A percentile compares a stretch with the other conserved stretches of the same genome.
Conservation (phyloP, 2,329 filamentous ascomycete genomes). For the Aspergillus neoniger region DNA sequence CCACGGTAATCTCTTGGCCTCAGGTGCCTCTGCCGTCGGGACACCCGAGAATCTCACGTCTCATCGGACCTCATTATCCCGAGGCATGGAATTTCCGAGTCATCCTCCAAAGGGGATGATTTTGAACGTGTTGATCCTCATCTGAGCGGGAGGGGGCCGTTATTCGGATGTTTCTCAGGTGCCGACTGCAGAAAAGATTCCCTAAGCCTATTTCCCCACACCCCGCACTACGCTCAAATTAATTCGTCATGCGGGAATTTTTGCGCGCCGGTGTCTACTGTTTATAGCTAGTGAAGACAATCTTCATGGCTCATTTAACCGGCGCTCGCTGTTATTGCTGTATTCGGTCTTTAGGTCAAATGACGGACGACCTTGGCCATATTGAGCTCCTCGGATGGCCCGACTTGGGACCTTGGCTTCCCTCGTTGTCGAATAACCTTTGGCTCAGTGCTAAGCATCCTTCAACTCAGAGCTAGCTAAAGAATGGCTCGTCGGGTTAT, state of each 20-base stretch:
- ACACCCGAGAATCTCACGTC: not conserved
- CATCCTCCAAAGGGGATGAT: not conserved
- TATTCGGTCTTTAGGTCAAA: not conserved
- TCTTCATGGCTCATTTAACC: not conserved
- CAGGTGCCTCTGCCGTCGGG: not conserved
- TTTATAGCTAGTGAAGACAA: not conserved
- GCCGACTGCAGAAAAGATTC: not conserved
- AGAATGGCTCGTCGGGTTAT: not conserved
- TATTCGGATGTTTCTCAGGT: not conserved
- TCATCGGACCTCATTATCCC: not conserved
- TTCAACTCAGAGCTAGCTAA: not conserved
- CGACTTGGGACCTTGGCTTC: not conserved
- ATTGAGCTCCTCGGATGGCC: not conserved
- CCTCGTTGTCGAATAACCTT: not conserved
- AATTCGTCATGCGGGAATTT: not conserved
- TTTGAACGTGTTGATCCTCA: not conserved
- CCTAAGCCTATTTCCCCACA: not conserved
- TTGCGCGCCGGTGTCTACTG: not conserved
- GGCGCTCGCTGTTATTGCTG: not conserved
- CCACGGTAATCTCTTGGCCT: not conserved
- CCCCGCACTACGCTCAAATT: not conserved
- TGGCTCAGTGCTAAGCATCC: not conserved
- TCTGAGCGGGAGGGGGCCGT: not conserved
- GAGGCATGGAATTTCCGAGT: constrained; percentile 1
- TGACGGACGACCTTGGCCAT: not conserved